Evolutionary conservation across 345 rosid species (phyloP).

Genomic region (Boechera divaricarpa): DNA sequence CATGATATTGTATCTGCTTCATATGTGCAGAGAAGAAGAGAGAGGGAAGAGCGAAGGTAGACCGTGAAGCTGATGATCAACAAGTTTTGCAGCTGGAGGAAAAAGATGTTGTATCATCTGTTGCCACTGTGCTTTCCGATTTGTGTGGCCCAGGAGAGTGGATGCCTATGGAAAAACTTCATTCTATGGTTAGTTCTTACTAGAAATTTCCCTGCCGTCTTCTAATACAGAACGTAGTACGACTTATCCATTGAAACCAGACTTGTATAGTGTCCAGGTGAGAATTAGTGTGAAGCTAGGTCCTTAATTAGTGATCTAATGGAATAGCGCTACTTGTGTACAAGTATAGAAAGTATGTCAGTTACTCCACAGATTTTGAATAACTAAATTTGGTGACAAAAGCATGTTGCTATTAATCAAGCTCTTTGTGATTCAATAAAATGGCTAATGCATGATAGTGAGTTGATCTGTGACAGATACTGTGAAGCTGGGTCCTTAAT

Average conservation of each 20-base stretch:
- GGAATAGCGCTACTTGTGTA: neutral
- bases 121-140: constrained; percentile 95
- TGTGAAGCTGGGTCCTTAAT: too few relatives aligned
- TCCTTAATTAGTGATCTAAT: neutral
- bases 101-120: constrained; percentile 98
- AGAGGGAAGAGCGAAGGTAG: constrained; percentile 76
- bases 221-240: neutral
- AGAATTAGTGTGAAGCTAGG: neutral
- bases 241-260: neutral
- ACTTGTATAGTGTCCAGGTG: neutral
- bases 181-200: constrained; percentile 66
- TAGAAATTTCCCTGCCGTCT: neutral
- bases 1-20: constrained; percentile 25
- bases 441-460: too few relatives aligned
- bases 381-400: neutral
- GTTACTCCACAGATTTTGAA: neutral
- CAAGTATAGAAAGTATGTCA: neutral
- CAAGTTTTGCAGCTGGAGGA: constrained; percentile 92
- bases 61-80: constrained; percentile 95
- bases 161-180: constrained; percentile 99
- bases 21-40: constrained; percentile 74
- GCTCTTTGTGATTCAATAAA: neutral
- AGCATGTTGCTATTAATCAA: neutral
- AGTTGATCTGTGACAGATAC: too few relatives aligned
- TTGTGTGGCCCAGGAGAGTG: constrained; percentile 99